These are phyloP conservation scores for Coemansia sp. DNA, from an alignment of 192 early-diverging fungal genomes.

Conservation along the genomic window DNA sequence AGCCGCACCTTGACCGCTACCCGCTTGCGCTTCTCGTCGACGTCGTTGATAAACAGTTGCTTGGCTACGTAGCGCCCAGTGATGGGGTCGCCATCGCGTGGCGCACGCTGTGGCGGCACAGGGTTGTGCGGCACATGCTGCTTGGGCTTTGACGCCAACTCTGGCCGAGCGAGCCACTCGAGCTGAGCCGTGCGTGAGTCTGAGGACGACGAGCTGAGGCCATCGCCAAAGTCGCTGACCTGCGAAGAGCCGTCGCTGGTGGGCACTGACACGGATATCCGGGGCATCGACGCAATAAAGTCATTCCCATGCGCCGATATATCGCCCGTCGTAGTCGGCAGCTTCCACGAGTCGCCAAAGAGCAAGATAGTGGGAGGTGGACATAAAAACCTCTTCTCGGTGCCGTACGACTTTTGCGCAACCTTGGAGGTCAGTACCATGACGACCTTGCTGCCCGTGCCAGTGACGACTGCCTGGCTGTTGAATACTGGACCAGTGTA, in stretches of 20 bases:
- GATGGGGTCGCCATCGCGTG: conserved; percentile 53
- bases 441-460: conserved; percentile 59
- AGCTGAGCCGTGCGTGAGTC: conserved; percentile 32
- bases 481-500: conserved; percentile 39
- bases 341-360: conserved; percentile 74
- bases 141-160: conserved; percentile 51
- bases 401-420: conserved; percentile 92
- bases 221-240: conserved; percentile 13
- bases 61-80: conserved; percentile 80
- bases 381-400: conserved; percentile 89
- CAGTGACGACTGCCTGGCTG: conserved; percentile 56
- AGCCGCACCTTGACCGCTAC: conserved; percentile 76
- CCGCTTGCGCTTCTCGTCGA: conserved; percentile 81
- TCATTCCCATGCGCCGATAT: conserved; percentile 37
- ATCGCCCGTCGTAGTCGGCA: conserved; percentile 35
- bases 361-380: conserved; percentile 82
- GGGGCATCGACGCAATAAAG: conserved; percentile 29
- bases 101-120: conserved; percentile 22
- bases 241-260: conserved; percentile 28
- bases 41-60: conserved; percentile 84
- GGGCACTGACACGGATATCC: conserved; percentile 48
- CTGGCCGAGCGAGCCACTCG: conserved; percentile 51
- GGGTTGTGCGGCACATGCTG: conserved; percentile 40
- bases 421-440: conserved; percentile 85
- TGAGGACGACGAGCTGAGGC: conserved; percentile 12